Evolutionary conservation across 768 basidiomycete species (phyloP).

Genomic region (Psilocybe cyanescens): DNA sequence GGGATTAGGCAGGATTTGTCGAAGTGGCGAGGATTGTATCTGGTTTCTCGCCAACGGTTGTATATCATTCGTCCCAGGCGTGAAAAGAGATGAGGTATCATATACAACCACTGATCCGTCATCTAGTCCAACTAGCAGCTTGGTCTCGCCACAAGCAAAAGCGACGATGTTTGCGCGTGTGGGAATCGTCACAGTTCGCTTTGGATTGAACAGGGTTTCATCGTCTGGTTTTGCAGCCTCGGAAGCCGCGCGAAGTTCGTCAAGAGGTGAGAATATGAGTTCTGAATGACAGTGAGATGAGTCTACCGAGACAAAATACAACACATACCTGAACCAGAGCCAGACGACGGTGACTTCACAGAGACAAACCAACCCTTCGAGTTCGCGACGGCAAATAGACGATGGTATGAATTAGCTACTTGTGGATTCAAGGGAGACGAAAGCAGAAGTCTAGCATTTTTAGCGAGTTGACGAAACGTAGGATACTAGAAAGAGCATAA

Average conservation of each 20-base stretch:
- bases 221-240: conserved; percentile 43
- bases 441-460: conserved; percentile 65
- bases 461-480: conserved; percentile 54
- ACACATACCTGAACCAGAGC: conserved; percentile 36
- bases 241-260: conserved; percentile 61
- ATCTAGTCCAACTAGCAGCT: conserved; percentile 60
- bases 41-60: conserved; percentile 55
- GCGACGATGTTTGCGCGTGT: conserved; percentile 54
- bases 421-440: conserved; percentile 56
- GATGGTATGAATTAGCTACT: conserved; percentile 40
- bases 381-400: conserved; percentile 63
- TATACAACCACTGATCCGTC: conserved; percentile 65
- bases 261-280: conserved; percentile 63
- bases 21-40: conserved; percentile 44
- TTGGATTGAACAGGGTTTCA: conserved; percentile 47
- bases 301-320: background rate
- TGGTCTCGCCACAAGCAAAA: conserved; percentile 64
- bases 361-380: conserved; percentile 74
- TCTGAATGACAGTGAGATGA: conserved; percentile 36
- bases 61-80: conserved; percentile 43
- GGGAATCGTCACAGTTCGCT: conserved; percentile 49
- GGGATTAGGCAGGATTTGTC: conserved; percentile 69
- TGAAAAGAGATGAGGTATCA: conserved; percentile 56
- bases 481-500: conserved; percentile 43
- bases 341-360: conserved; percentile 39